Evolutionary conservation across 2,329 filamentous ascomycete species (phyloP).

Genomic region (Simplicillium sp.): DNA sequence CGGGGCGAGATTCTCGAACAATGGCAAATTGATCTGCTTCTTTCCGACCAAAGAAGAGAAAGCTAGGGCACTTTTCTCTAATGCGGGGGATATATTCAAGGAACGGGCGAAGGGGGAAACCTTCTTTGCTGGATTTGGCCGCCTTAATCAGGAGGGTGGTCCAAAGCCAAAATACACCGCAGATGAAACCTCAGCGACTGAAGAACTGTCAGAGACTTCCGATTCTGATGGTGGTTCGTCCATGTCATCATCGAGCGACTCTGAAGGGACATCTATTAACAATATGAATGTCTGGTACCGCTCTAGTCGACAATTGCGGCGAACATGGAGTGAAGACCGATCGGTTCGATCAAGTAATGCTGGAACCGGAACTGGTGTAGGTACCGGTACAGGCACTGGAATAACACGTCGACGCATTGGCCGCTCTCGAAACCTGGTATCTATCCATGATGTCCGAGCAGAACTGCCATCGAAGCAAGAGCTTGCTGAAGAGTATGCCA

Average conservation of each 20-base stretch:
- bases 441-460: slow-evolving; percentile 60
- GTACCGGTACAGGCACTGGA: slow-evolving; percentile 40
- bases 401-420: slow-evolving; percentile 37
- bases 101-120: slow-evolving; percentile 43
- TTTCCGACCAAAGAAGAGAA: slow-evolving; percentile 60
- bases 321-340: slow-evolving; percentile 46
- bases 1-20: slow-evolving; percentile 51
- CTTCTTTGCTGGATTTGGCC: slow-evolving; percentile 48
- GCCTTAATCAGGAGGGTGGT: slow-evolving; percentile 40
- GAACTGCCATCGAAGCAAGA: slow-evolving; percentile 70
- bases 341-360: slow-evolving; percentile 51
- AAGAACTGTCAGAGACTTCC: slow-evolving; percentile 32
- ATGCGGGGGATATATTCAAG: slow-evolving; percentile 32
- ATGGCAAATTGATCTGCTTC: slow-evolving; percentile 56
- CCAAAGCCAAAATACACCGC: slow-evolving; percentile 34
- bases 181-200: slow-evolving; percentile 41
- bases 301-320: slow-evolving; percentile 39
- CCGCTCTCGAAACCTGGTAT: slow-evolving; percentile 59
- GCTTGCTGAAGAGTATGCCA: slow-evolving; percentile 70
- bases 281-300: slow-evolving; percentile 49
- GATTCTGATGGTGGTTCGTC: slow-evolving; percentile 39
- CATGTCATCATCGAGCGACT: slow-evolving; percentile 46
- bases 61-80: slow-evolving; percentile 38
- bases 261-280: slow-evolving; percentile 53
- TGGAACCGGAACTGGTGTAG: slow-evolving; percentile 42